A percentile compares a stretch with the other conserved stretches of the same genome.
Conservation (phyloP, 495 filamentous ascomycete species). For the Talaromyces trachyspermus region DNA sequence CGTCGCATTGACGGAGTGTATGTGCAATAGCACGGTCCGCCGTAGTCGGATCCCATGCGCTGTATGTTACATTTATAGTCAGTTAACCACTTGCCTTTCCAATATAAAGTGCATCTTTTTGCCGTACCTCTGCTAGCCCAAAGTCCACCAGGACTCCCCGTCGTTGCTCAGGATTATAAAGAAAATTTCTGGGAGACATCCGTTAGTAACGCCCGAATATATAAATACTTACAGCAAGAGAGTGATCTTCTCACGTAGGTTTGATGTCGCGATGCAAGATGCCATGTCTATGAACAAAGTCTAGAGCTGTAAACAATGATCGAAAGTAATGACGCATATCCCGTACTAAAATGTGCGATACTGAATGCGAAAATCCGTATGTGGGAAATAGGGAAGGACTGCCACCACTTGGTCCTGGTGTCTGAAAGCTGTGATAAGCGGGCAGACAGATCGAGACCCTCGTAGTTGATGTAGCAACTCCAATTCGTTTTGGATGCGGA, state of each 20-base stretch:
- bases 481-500: constrained; percentile 92
- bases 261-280: constrained; percentile 98
- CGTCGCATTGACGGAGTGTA: constrained; percentile 31
- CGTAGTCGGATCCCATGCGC: constrained; percentile 39
- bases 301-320: constrained; percentile 78
- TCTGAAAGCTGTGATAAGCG: constrained; percentile 92
- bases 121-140: constrained; percentile 71
- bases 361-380: constrained; percentile 93
- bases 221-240: neutral
- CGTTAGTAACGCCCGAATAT: neutral
- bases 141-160: constrained; percentile 94
- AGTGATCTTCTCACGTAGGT: constrained; percentile 57
- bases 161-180: constrained; percentile 76
- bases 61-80: constrained; percentile 8
- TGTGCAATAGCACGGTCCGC: constrained; percentile 33
- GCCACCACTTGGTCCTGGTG: constrained; percentile 91
- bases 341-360: constrained; percentile 74
- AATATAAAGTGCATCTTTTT: neutral
- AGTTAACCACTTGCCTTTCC: neutral
- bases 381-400: constrained; percentile 88
- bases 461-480: constrained; percentile 90
- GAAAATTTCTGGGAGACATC: constrained; percentile 65
- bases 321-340: constrained; percentile 87
- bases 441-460: constrained; percentile 76
- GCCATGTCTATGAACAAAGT: constrained; percentile 68